Conservation (phyloP, 2,329 filamentous ascomycete species). For the Exophiala sp. region DNA sequence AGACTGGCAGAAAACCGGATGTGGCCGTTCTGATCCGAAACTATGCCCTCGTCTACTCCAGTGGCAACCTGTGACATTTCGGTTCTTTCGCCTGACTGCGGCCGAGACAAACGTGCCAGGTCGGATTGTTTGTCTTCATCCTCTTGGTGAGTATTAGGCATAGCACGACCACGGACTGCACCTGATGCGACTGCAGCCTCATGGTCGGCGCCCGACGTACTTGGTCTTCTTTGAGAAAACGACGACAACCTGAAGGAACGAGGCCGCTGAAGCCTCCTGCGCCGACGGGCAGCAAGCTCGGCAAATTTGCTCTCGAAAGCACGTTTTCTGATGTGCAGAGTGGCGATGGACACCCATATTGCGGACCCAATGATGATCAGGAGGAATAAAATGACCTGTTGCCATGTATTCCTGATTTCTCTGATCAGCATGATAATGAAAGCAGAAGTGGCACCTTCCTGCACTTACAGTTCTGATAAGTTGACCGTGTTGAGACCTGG, state of each 20-base stretch:
- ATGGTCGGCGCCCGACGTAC: neutral
- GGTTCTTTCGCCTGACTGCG: neutral
- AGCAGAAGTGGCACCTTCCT: neutral
- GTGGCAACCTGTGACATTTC: neutral
- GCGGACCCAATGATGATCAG: constrained; percentile 45
- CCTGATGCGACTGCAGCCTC: constrained; percentile 19
- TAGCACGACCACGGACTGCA: constrained; percentile 16
- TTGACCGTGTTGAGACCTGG: constrained; percentile 43
- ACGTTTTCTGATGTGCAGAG: constrained; percentile 39
- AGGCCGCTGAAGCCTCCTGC: constrained; percentile 8
- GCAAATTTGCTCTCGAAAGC: constrained; percentile 31
- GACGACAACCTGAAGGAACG: constrained; percentile 15
- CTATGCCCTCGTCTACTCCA: neutral
- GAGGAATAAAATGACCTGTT: constrained; percentile 44
- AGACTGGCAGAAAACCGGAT: constrained; percentile 16
- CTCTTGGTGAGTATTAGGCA: neutral
- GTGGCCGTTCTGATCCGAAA: constrained; percentile 4
- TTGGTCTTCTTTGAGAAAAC: constrained; percentile 9
- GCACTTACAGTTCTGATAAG: constrained; percentile 34
- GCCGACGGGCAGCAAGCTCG: constrained; percentile 19
- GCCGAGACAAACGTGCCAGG: neutral
- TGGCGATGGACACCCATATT: constrained; percentile 43
- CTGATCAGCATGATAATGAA: neutral
- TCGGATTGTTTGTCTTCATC: constrained; percentile 1
- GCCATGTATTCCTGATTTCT: constrained; percentile 38